These are phyloP conservation scores for Hemisphaericaspora nanyangensis DNA, from an alignment of 805 yeast genomes.

Conservation along the genomic window DNA sequence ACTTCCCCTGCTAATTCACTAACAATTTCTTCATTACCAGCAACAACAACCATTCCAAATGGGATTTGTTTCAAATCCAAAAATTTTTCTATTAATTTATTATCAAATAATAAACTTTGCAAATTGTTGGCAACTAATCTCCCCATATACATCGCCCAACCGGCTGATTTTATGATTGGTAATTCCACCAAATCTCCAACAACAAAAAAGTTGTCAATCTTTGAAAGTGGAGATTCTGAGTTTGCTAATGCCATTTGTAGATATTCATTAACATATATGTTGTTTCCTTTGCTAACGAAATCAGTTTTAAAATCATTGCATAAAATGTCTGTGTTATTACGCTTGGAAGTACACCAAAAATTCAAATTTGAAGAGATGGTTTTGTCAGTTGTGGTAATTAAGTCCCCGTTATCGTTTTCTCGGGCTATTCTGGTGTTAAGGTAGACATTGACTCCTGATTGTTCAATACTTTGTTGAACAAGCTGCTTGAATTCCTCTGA, in stretches of 20 bases:
- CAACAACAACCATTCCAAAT: slow-evolving; percentile 39
- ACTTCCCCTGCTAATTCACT: slow-evolving; percentile 34
- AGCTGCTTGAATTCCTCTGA: slow-evolving; percentile 25
- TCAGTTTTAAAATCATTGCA: slow-evolving; percentile 13
- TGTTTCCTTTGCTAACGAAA: slow-evolving; percentile 25
- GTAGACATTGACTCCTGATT: slow-evolving; percentile 25
- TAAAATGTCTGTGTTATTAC: slow-evolving; percentile 30
- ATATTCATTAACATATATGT: slow-evolving; percentile 33
- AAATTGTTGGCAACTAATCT: slow-evolving; percentile 37
- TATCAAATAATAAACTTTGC: slow-evolving; percentile 24
- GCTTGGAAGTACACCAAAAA: slow-evolving; percentile 34
- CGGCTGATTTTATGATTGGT: slow-evolving; percentile 41
- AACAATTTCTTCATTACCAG: slow-evolving; percentile 35
- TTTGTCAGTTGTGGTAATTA: slow-evolving; percentile 25
- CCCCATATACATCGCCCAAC: slow-evolving; percentile 44
- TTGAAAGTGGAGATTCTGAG: slow-evolving; percentile 5
- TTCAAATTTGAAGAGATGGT: slow-evolving; percentile 26
- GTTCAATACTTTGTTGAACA: slow-evolving; percentile 21
- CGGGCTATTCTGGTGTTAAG: slow-evolving; percentile 28
- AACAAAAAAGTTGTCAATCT: slow-evolving; percentile 26
- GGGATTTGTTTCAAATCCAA: slow-evolving; percentile 33
- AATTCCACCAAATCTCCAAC: slow-evolving; percentile 38
- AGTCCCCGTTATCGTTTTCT: slow-evolving; percentile 22
- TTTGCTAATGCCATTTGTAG: slow-evolving; percentile 26
- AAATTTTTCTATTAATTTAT: slow-evolving; percentile 28